Base-by-base conservation (phyloP, 2,329 filamentous ascomycete species). In the Aureobasidium lini region DNA sequence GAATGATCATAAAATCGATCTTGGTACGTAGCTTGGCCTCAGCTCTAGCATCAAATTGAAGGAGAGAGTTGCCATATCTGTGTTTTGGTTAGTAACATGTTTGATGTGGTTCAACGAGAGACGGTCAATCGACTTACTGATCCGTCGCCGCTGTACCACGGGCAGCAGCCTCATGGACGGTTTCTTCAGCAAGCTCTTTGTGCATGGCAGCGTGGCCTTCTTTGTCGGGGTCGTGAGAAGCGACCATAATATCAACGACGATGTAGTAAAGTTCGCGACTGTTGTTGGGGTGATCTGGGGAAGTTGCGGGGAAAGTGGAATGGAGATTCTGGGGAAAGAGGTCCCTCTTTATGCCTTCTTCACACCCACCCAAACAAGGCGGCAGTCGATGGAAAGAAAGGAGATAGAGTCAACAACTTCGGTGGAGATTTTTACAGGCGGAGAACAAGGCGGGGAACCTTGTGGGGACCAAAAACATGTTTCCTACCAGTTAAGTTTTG, bases 1-100 rank as follows among this genome's bases (percentile, higher is more conserved):
- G 86, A 0, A 89, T 76, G 46, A 88, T 81, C 65, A 76, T 81
- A 6, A 87, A 64, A 65, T 89, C 86, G 49, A 89, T 84, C 69
- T 89, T 89, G 66, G 73, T 72, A 7, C 84, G 76, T 28, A 89
- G 75, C 54, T 75, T 79, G 7, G 77, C 70, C 67, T 88, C 86
- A 2, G 81, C 83, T 31, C 71, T 76, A 3, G 76, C 72, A 64
- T 87, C 84, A 64, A 85, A 82, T n/a, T 76, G 64, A 11, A 83
- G 69, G 3, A 82, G 72, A 0, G 81, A 67, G 31, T 76, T 69
- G 18, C 81, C 80, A 67, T 82, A 77, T 64, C 76, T 79, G 50
- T 29, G 28, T 11, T n/a, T 29, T n/a, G 18, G 48, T 63, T 9
- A 62, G 59, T 50, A 52, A 62, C 32, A 28, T 7, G 42, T 47